A percentile compares a stretch with the other conserved stretches of the same genome.
Evolutionary conservation across 1,284 basidiomycete genomes (phyloP).

Genomic region (Microbotryum violaceum): DNA sequence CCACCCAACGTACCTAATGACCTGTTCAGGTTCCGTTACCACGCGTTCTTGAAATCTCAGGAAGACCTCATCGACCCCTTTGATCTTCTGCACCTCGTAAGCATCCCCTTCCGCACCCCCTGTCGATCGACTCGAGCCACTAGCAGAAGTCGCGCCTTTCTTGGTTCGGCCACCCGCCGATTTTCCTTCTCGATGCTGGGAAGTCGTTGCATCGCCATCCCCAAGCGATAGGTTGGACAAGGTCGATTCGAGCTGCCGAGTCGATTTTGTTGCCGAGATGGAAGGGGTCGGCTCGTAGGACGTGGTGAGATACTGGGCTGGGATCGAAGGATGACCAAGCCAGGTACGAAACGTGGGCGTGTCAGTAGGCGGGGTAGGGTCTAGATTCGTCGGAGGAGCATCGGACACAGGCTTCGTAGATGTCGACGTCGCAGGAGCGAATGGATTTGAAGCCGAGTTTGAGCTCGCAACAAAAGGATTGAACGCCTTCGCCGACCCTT

Average conservation of each 20-base stretch:
- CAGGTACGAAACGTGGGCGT: neutral
- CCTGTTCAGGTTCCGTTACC: constrained; percentile 60
- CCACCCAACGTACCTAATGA: constrained; percentile 52
- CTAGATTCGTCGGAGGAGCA: neutral
- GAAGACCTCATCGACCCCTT: constrained; percentile 66
- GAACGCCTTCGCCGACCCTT: neutral
- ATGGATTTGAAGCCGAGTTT: neutral
- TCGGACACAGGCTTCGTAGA: neutral
- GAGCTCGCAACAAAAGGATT: constrained; percentile 16
- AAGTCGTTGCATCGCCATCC: neutral
- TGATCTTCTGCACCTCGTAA: constrained; percentile 59
- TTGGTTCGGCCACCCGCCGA: constrained; percentile 17
- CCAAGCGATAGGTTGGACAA: neutral
- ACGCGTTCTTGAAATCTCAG: constrained; percentile 66
- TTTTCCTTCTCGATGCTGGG: constrained; percentile 9
- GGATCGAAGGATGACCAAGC: too few relatives aligned
- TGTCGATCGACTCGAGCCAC: neutral
- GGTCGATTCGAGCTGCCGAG: constrained; percentile 5
- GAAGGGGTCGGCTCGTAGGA: constrained; percentile 25
- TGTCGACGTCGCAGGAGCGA: neutral
- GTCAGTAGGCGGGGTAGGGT: neutral
- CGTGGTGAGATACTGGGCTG: constrained; percentile 31
- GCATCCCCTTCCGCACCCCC: constrained; percentile 45
- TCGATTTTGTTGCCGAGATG: constrained; percentile 8
- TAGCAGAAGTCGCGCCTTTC: constrained; percentile 8